A percentile compares a stretch with the other conserved stretches of the same genome.
Evolutionary conservation across 768 basidiomycete species (phyloP).

Genomic region (Kwoniella europaea): DNA sequence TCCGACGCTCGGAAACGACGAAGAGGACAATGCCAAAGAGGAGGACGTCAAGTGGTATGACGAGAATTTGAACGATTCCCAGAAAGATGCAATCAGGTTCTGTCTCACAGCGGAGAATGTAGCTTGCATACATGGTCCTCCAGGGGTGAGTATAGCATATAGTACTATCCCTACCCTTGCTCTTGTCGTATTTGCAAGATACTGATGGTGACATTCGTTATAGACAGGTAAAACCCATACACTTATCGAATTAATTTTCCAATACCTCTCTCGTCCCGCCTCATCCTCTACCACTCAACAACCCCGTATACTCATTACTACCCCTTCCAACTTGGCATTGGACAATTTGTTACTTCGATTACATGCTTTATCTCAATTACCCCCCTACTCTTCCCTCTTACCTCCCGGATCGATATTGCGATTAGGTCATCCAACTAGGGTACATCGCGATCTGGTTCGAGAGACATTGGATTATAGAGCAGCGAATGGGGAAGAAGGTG

Average conservation of each 20-base stretch:
- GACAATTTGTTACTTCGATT: constrained; percentile 94
- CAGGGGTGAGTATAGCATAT: constrained; percentile 63
- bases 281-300: constrained; percentile 21
- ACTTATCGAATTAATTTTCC: constrained; percentile 88
- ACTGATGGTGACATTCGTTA: no score
- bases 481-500: constrained; percentile 65
- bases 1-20: constrained; percentile 56
- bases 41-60: constrained; percentile 71
- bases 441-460: constrained; percentile 66
- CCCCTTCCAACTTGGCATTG: constrained; percentile 67
- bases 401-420: constrained; percentile 67
- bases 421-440: constrained; percentile 94
- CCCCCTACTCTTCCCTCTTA: constrained; percentile 47
- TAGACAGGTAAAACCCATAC: constrained; percentile 97
- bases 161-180: no score
- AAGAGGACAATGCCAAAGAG: constrained; percentile 36
- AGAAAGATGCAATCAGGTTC: constrained; percentile 80
- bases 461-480: constrained; percentile 61
- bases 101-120: constrained; percentile 80
- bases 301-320: constrained; percentile 47
- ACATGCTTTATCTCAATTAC: constrained; percentile 28
- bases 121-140: constrained; percentile 96
- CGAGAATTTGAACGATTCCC: constrained; percentile 75
- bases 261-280: constrained; percentile 58
- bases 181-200: no score